phyloP scores from a whole-genome alignment of 2,329 filamentous ascomycete species.

The Sclerotinia glacialis region DNA sequence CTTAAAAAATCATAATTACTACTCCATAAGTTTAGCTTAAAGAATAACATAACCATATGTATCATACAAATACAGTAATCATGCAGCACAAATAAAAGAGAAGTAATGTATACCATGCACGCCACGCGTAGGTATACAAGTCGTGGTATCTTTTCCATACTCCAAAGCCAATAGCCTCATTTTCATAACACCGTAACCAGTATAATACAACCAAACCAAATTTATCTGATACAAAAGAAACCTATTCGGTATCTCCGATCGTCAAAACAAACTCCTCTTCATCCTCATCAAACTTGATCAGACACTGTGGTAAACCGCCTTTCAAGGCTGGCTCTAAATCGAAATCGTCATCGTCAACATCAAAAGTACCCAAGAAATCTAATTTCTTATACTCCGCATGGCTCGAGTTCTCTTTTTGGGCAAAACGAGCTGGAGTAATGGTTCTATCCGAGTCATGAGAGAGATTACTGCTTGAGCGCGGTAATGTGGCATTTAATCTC shows the following conservation, averaged over 20 bases:
- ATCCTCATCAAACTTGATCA: constrained; percentile 43
- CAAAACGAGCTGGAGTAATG: constrained; percentile 49
- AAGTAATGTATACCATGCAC: constrained; percentile 8
- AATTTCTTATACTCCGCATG: constrained; percentile 45
- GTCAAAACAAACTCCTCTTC: constrained; percentile 56
- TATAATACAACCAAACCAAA: not conserved
- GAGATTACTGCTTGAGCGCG: constrained; percentile 38
- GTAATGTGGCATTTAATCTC: constrained; percentile 23
- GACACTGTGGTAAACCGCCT: constrained; percentile 35
- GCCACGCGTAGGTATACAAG: constrained; percentile 3
- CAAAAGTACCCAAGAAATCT: constrained; percentile 58
- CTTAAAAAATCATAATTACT: not conserved
- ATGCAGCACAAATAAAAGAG: not conserved
- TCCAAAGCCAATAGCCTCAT: not conserved
- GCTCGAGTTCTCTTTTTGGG: constrained; percentile 35
- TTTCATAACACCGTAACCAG: constrained; percentile 11
- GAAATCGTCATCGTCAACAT: constrained; percentile 47
- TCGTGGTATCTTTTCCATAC: constrained; percentile 16
- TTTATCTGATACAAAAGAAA: not conserved
- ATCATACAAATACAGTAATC: constrained; percentile 6
- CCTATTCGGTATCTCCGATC: constrained; percentile 35
- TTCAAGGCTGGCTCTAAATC: constrained; percentile 39
- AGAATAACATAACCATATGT: constrained; percentile 1
- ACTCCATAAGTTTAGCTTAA: not conserved
- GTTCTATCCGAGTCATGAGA: constrained; percentile 45